Base-by-base conservation (phyloP, 2,329 filamentous ascomycete genomes). In the Acarospora socialis region DNA sequence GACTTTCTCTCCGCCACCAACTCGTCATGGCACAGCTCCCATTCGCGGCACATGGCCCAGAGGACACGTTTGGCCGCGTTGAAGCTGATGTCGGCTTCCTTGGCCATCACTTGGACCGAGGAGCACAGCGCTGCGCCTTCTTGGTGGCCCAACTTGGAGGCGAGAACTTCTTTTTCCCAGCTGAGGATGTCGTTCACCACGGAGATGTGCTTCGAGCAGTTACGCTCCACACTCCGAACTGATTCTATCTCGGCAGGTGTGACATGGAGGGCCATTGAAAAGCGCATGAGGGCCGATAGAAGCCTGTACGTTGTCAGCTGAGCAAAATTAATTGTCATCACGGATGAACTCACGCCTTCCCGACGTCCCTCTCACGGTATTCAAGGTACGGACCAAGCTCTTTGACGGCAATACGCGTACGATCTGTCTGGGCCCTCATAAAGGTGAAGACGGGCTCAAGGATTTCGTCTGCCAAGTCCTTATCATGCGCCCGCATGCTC, bases 181-280 rank as follows among this genome's bases (percentile, higher is more conserved):
- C 48, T 53, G 33, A 43, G 54, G 35, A 61, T 59, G 36, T 62
- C 57, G 42, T 61, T 61, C 17, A 61, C 42, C 4, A 60, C 40
- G 2, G 55, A 53, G 25, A 61, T 43, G 26, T 60, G 58, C 36
- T 53, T 52, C 4, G 48, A 41, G 35, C 46, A 54, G 35, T 55
- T 57, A 18, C 35, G 24, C 9, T 62, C 56, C 4, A 58, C 30
- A 0, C 39, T 22, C 1, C 35, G 23, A 2, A 51, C 36, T 0
- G 31, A 17, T 1, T 32, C 26, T 0, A 56, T 37, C n/a, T 60
- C 53, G 2, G 39, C 34, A 0, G 38, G n/a, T 1, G 35, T 39
- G 2, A 59, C 30, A 5, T 42, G 35, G 1, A 60, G 41, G 4
- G 32, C 41, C 48, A 55, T 58, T 7, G 40, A 43, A 43, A 54